Evolutionary conservation across 2,329 filamentous ascomycete genomes (phyloP).

Genomic region (Blastomyces percursus): DNA sequence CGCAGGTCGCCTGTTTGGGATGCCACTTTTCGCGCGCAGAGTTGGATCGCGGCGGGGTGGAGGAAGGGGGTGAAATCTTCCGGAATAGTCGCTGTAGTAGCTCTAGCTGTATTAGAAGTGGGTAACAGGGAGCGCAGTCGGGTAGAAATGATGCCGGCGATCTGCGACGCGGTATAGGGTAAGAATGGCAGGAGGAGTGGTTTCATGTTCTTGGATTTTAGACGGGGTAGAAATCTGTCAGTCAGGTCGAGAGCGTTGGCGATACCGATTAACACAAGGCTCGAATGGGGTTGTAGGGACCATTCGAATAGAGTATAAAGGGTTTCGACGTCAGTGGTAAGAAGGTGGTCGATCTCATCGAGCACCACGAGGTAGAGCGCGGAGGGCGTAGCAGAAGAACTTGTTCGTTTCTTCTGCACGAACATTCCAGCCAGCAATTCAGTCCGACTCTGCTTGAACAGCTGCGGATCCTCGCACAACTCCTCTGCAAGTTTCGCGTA

Average conservation of each 20-base stretch:
- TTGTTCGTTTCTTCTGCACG: constrained; percentile 46
- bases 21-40: constrained; percentile 89
- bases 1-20: constrained; percentile 88
- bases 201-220: constrained; percentile 87
- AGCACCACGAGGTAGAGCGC: constrained; percentile 69
- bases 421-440: constrained; percentile 61
- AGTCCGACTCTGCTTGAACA: constrained; percentile 56
- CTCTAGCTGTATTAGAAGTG: constrained; percentile 30
- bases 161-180: constrained; percentile 79
- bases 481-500: constrained; percentile 66
- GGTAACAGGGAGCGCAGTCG: constrained; percentile 68
- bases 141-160: constrained; percentile 73
- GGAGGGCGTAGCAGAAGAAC: constrained; percentile 25
- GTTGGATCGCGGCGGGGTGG: constrained; percentile 83
- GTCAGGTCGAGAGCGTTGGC: constrained; percentile 94
- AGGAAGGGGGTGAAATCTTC: constrained; percentile 67
- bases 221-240: constrained; percentile 81
- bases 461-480: constrained; percentile 51
- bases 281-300: constrained; percentile 72
- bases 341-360: constrained; percentile 89
- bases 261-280: constrained; percentile 77
- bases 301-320: constrained; percentile 94
- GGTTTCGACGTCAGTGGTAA: constrained; percentile 78
- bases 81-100: constrained; percentile 15
- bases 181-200: constrained; percentile 83